phyloP scores from a whole-genome alignment of 345 rosid genomes.

The Ceriops zippeliana region DNA sequence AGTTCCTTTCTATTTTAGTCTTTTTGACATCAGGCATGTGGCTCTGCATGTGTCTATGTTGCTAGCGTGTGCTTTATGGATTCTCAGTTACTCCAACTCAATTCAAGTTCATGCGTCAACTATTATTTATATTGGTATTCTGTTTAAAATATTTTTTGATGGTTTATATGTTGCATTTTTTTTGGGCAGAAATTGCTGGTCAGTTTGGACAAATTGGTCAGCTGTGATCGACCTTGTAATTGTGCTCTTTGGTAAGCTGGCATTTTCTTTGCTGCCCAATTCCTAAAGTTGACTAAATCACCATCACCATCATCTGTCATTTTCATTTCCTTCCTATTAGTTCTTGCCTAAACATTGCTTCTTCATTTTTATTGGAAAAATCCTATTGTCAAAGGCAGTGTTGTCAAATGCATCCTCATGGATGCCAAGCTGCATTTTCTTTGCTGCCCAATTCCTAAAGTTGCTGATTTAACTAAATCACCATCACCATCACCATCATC shows the following conservation, averaged over 20 bases:
- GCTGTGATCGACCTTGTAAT: constrained; percentile 73
- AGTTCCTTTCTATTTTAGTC: not conserved
- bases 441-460: too few species aligned
- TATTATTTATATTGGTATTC: not conserved
- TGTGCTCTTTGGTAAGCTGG: constrained; percentile 60
- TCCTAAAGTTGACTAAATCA: constrained; percentile 8
- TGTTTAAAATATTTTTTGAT: constrained; percentile 2
- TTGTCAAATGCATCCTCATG: too few species aligned
- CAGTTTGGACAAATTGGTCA: constrained; percentile 74
- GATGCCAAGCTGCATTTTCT: too few species aligned
- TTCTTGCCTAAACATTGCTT: not conserved
- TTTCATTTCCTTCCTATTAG: not conserved
- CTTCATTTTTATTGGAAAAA: not conserved
- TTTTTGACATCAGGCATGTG: not conserved
- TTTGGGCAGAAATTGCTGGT: constrained; percentile 59
- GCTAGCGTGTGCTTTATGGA: not conserved
- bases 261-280: constrained; percentile 1
- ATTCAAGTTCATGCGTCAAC: not conserved
- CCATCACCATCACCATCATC: too few species aligned
- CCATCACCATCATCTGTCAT: not conserved
- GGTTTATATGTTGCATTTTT: constrained; percentile 1
- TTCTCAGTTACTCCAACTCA: constrained; percentile 5
- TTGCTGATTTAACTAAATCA: too few species aligned
- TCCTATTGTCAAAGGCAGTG: not conserved
- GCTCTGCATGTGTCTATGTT: not conserved